These are phyloP conservation scores for Arctium lappa DNA, from an alignment of 129 eudicot species.

Conservation along the genomic window DNA sequence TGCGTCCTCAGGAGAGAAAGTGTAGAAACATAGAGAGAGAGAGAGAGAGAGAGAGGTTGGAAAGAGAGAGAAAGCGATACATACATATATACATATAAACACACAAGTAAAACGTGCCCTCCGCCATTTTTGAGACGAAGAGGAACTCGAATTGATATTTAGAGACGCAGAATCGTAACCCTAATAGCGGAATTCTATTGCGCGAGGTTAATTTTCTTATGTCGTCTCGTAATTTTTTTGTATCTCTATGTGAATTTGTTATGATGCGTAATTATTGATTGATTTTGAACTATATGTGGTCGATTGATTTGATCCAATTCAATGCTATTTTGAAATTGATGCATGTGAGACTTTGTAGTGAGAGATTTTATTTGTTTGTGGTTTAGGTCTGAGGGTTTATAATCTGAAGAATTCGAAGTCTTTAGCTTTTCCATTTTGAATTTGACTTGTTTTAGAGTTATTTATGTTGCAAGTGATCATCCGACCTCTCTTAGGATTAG, in stretches of 20 bases:
- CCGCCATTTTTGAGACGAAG: slow-evolving; percentile 26
- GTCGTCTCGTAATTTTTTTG: background rate
- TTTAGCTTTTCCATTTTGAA: background rate
- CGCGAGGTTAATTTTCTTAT: slow-evolving; percentile 11
- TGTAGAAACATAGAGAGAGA: background rate
- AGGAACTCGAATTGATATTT: background rate
- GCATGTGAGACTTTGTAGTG: slow-evolving; percentile 17
- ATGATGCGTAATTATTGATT: background rate
- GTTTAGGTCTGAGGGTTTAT: slow-evolving; percentile 21
- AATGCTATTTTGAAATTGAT: slow-evolving; percentile 11
- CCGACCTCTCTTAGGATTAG: background rate
- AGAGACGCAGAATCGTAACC: slow-evolving; percentile 10
- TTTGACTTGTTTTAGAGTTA: background rate
- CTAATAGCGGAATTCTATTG: slow-evolving; percentile 19
- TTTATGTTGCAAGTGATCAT: background rate
- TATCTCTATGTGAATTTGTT: background rate
- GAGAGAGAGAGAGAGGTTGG: slow-evolving; percentile 7
- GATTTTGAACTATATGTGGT: slow-evolving; percentile 1
- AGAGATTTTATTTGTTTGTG: background rate
- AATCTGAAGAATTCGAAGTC: background rate
- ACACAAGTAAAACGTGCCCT: slow-evolving; percentile 26
- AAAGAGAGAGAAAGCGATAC: slow-evolving; percentile 10
- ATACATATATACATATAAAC: background rate
- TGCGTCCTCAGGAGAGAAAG: slow-evolving; percentile 14
- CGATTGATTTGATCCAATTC: slow-evolving; percentile 7